Base-by-base conservation (phyloP, 2,329 filamentous ascomycete genomes). In the Graphilbum sp. region DNA sequence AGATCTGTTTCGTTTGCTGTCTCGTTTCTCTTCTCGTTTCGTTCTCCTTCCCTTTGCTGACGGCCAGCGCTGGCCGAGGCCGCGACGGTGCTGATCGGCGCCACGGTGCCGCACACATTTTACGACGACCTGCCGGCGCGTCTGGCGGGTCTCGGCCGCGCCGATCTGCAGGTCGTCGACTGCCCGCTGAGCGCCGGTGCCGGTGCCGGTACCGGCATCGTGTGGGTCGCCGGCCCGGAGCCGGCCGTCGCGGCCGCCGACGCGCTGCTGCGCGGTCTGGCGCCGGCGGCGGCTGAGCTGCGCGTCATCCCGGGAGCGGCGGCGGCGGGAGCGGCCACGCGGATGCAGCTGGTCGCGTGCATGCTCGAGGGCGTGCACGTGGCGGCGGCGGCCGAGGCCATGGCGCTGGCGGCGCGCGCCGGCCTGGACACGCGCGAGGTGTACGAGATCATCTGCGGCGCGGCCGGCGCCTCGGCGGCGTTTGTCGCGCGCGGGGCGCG, bases 221-320 rank as follows among this genome's bases (percentile, higher is more conserved):
- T 68, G 15, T 65, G 79, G 30, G 79, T 79, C 0, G 66, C 69
- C 2, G 74, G 66, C 0, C 56, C 63, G 0, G 55, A 62, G 1
- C 59, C 60, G 4, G 34, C 34, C 4, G 23, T 35, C 16, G 11
- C 34, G 6, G 23, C 17, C 3, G 76, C 74, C 0, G 68, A 78
- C 35, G 79, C 79, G 2, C 81, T 78, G 0, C 57, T 85, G 31
- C 80, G 75, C 7, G 84, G 85, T 50, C 82, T 86, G 69, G 76
- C 78, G 1, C 62, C 60, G 27, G 75, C n/a, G n/a, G n/a, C n/a
- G n/a, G n/a, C n/a, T n/a, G n/a, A 75, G 46, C 53, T 79, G 5
- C 66, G 62, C 43, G 48, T 65, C 2, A 62, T 71, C 2, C 60
- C 62, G 0, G 66, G 66, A 0, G 64, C n/a, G n/a, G n/a, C n/a